Evolutionary conservation across 345 rosid genomes (phyloP), one percentile per base, ranked within the genome.

Genomic region (Aethionema arabicum): DNA sequence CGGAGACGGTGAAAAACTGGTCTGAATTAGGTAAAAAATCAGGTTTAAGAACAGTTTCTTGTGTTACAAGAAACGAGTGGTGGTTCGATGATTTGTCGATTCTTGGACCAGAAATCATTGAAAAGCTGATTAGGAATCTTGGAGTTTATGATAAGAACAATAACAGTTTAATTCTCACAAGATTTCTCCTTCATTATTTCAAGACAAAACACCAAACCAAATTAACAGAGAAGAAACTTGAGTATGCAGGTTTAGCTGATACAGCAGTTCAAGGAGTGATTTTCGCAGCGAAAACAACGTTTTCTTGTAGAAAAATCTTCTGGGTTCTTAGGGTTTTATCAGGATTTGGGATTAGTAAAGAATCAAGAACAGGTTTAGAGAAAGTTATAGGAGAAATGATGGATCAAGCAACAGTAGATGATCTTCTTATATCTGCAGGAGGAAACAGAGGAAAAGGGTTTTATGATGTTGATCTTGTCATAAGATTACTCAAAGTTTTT

Each of bases 371-470:
- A 43, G 77, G 81, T 13, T 53, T 89, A 70, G 96, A 89, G 85
- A 81, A 71, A 46, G 54, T 81, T 13, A 86, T 84, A 7, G 91
- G 96, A 12, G 78, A 52, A 46, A 74, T 78, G 78, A 70, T 89
- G 39, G 89, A 89, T 59, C 76, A 86, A 66, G 91, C 96, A 66
- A 86, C 80, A 14, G 61, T 89, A 0, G 96, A 89, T 74, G 96
- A 89, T 67, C 73, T 89, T 59, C 12, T 89, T 54, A 76, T 89
- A 27, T 77, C 84, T 0, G 79, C 79, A 0, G 76, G 64, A 35
- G 79, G 71, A 7, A 73, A 63, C 30, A 77, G 76, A 57, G 82
- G 67, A 55, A 72, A 66, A 52, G 72, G 76, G 71, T 45, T 65
- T 65, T 88, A 82, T 56, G 90, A 85, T 67, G 90, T 83, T 8